phyloP scores from a whole-genome alignment of 805 yeast species.

The Kuraishia floccosa region DNA sequence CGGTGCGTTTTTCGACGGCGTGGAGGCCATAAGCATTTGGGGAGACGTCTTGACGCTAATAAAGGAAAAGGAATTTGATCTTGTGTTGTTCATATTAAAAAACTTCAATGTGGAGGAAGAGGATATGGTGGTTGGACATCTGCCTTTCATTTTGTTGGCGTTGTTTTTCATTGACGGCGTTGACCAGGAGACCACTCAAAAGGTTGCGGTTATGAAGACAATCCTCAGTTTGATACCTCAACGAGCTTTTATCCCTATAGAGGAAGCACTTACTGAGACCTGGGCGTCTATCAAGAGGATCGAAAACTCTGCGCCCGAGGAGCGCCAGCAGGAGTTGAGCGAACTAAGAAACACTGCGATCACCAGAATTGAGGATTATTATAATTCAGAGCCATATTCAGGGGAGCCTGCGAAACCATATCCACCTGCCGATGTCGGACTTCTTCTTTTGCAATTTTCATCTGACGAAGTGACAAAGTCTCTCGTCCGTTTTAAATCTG shows the following conservation, averaged over 20 bases:
- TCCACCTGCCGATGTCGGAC: constrained; percentile 29
- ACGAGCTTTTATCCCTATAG: constrained; percentile 47
- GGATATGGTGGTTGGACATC: constrained; percentile 68
- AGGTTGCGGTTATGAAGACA: constrained; percentile 10
- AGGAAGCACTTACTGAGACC: no score
- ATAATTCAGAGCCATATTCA: constrained; percentile 10
- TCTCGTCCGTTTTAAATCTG: constrained; percentile 2
- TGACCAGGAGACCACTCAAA: constrained; percentile 3
- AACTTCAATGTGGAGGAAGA: constrained; percentile 76
- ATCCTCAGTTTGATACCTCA: constrained; percentile 50
- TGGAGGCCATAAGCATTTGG: constrained; percentile 78
- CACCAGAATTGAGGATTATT: constrained; percentile 20
- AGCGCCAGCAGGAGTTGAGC: constrained; percentile 4
- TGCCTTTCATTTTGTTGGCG: constrained; percentile 57
- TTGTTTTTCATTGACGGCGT: constrained; percentile 19
- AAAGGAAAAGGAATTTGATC: constrained; percentile 24
- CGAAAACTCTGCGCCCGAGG: constrained; percentile 7
- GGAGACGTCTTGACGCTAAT: constrained; percentile 39
- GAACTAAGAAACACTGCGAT: constrained; percentile 9
- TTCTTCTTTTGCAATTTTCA: constrained; percentile 21
- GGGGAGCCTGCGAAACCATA: constrained; percentile 23
- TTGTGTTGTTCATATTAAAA: constrained; percentile 47
- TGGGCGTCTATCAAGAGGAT: no score
- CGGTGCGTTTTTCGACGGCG: constrained; percentile 69
- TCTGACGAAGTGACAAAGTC: constrained; percentile 16